These are phyloP conservation scores for Penicillium paradoxum DNA, from an alignment of 495 filamentous ascomycete species.

Conservation along the genomic window DNA sequence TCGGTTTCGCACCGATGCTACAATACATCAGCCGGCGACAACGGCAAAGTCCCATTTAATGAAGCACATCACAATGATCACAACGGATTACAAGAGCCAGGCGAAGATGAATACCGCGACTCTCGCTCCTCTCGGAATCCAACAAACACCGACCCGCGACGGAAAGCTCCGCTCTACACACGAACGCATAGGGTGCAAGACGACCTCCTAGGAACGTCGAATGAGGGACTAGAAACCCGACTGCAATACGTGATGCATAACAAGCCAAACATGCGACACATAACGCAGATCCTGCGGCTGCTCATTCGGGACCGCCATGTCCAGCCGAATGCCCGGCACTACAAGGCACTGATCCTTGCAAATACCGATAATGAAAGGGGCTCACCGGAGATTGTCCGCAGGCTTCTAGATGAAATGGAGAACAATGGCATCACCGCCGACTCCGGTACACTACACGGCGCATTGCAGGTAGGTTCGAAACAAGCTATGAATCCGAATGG, in stretches of 20 bases:
- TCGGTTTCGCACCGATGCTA: constrained; percentile 21
- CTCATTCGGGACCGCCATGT: constrained; percentile 60
- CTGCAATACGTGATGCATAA: constrained; percentile 20
- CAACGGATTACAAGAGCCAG: not conserved
- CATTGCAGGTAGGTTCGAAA: constrained; percentile 55
- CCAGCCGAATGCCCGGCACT: constrained; percentile 60
- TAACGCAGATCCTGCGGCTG: constrained; percentile 27
- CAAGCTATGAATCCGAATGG: not conserved
- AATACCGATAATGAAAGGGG: constrained; percentile 60
- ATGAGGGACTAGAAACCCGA: constrained; percentile 22
- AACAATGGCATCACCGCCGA: constrained; percentile 54
- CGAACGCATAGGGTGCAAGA: constrained; percentile 17
- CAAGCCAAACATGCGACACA: constrained; percentile 18
- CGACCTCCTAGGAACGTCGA: constrained; percentile 14
- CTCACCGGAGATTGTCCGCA: constrained; percentile 54
- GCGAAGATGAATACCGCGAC: not conserved
- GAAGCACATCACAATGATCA: not conserved
- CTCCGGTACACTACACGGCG: constrained; percentile 61
- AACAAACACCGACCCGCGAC: not conserved
- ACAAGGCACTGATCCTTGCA: constrained; percentile 65
- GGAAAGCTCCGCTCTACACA: not conserved
- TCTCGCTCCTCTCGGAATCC: not conserved
- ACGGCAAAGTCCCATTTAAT: not conserved
- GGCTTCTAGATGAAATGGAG: constrained; percentile 68
- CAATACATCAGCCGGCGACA: constrained; percentile 10